Evolutionary conservation across 2,329 filamentous ascomycete species (phyloP).

Genomic region (Sodiomyces alkalinus): DNA sequence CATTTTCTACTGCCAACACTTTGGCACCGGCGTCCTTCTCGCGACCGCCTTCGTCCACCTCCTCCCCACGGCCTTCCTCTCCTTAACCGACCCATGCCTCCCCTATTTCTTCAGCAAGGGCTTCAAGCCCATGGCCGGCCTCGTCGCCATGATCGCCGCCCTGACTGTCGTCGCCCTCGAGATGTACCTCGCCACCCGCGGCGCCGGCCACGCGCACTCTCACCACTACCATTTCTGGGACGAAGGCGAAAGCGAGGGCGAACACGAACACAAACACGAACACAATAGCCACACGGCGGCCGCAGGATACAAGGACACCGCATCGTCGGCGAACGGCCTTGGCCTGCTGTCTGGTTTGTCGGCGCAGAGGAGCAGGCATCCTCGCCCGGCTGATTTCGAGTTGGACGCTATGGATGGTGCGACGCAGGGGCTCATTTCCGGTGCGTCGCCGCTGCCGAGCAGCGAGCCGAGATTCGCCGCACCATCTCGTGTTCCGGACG

Average conservation of each 20-base stretch:
- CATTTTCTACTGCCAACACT: conserved; percentile 56
- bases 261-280: conserved; percentile 8
- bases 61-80: conserved; percentile 51
- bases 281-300: conserved; percentile 7
- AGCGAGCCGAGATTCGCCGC: no score
- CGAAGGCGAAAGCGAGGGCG: conserved; percentile 22
- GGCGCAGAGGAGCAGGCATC: conserved; percentile 19
- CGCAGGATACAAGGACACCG: no score
- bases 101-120: conserved; percentile 63
- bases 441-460: conserved; percentile 34
- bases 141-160: conserved; percentile 72
- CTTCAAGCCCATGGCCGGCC: conserved; percentile 67
- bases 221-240: conserved; percentile 34
- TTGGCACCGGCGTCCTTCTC: conserved; percentile 73
- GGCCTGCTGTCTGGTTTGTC: no score
- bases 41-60: conserved; percentile 75
- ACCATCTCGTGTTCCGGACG: no score
- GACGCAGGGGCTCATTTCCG: conserved; percentile 39
- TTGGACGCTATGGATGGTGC: no score
- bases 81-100: conserved; percentile 54
- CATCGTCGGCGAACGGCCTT: no score
- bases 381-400: conserved; percentile 34
- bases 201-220: conserved; percentile 45
- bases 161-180: conserved; percentile 73
- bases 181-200: conserved; percentile 68